Percentiles rank a stretch among this genome's conserved stretches.
Evolutionary conservation across 2,329 filamentous ascomycete genomes (phyloP).

Genomic region (Hypoxylon sp.): DNA sequence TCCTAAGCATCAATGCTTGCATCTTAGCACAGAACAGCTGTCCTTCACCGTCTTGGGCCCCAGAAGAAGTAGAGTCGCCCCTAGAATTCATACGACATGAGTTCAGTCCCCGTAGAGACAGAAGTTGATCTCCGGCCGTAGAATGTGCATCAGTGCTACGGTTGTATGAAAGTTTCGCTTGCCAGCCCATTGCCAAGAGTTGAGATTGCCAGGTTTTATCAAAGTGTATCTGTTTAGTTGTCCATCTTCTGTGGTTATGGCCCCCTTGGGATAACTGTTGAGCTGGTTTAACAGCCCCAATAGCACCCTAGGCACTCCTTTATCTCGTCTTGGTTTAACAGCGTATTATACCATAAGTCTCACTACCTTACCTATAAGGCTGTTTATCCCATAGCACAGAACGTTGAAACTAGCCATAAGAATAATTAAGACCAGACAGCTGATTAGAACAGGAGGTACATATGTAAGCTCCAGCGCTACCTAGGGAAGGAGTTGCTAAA

Average conservation of each 20-base stretch:
- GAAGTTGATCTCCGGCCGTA: slow-evolving; percentile 24
- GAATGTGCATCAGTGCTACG: slow-evolving; percentile 12
- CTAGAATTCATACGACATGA: slow-evolving; percentile 27
- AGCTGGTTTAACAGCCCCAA: no score
- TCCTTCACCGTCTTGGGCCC: slow-evolving; percentile 12
- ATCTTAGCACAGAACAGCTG: no score
- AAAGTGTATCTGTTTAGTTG: neutral
- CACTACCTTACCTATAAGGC: slow-evolving; percentile 11
- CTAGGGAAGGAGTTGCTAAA: neutral
- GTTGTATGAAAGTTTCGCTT: slow-evolving; percentile 15
- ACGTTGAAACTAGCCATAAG: slow-evolving; percentile 13
- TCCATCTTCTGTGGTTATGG: neutral
- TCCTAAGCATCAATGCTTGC: no score
- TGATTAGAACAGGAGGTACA: neutral
- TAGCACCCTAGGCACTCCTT: no score
- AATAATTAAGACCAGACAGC: slow-evolving; percentile 1
- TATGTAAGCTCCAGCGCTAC: no score
- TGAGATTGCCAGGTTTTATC: neutral
- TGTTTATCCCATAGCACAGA: slow-evolving; percentile 18
- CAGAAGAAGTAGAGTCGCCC: slow-evolving; percentile 19
- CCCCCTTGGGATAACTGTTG: neutral
- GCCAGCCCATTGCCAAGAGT: slow-evolving; percentile 13
- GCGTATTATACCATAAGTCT: slow-evolving; percentile 1
- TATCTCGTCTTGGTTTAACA: no score
- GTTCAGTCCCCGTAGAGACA: slow-evolving; percentile 26